phyloP scores from a whole-genome alignment of 1,284 basidiomycete species.

The Hypsizygus ulmarius region DNA sequence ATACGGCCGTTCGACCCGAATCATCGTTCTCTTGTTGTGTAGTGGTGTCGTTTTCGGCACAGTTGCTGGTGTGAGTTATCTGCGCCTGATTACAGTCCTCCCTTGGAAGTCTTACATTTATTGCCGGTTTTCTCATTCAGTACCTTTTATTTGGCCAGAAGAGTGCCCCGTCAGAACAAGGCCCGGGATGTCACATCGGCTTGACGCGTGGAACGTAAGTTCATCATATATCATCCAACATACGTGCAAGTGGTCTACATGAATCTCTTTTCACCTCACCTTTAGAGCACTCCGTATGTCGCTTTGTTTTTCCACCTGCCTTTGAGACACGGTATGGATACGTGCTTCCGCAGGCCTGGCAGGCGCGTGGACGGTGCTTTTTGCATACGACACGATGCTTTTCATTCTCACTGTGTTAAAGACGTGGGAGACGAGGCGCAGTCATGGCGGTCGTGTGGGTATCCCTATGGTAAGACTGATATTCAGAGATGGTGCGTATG shows the following conservation, averaged over 20 bases:
- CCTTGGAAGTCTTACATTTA: not conserved
- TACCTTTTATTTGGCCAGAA: slow-evolving; percentile 31
- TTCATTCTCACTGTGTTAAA: slow-evolving; percentile 33
- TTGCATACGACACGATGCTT: slow-evolving; percentile 35
- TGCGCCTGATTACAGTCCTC: too few species aligned
- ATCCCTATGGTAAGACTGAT: slow-evolving; percentile 31
- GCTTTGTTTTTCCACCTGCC: too few species aligned
- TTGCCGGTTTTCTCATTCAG: slow-evolving; percentile 17
- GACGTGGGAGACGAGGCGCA: slow-evolving; percentile 27
- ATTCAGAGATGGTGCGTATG: slow-evolving; percentile 33
- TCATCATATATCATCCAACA: too few species aligned
- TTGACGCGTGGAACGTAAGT: slow-evolving; percentile 1
- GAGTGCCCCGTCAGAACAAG: not conserved
- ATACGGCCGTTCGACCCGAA: slow-evolving; percentile 29
- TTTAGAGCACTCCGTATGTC: slow-evolving; percentile 10
- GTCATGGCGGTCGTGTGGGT: slow-evolving; percentile 20
- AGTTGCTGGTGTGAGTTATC: slow-evolving; percentile 23
- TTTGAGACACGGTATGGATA: not conserved
- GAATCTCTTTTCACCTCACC: not conserved
- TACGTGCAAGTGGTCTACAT: too few species aligned
- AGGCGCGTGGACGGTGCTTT: slow-evolving; percentile 36
- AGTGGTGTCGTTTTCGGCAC: slow-evolving; percentile 21
- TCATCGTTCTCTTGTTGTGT: slow-evolving; percentile 24
- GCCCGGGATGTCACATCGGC: not conserved
- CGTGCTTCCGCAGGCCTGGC: slow-evolving; percentile 28